Evolutionary conservation across 2,329 filamentous ascomycete genomes (phyloP).

Genomic region (Akanthomyces uredinophilus): DNA sequence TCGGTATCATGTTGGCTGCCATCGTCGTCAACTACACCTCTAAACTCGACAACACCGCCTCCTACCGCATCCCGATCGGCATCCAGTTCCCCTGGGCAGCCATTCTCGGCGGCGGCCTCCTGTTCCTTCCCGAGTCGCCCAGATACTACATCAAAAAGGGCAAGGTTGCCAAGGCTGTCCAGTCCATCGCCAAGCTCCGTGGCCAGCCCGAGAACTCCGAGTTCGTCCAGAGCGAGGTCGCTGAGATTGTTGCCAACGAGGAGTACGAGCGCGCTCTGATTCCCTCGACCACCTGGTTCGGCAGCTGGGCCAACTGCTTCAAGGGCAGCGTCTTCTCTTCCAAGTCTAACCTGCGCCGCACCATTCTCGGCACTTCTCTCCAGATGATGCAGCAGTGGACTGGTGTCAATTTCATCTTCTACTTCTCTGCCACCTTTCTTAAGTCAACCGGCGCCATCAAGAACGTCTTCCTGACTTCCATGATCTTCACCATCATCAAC

Average conservation of each 20-base stretch:
- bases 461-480: constrained; percentile 76
- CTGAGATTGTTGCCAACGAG: constrained; percentile 85
- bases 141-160: constrained; percentile 81
- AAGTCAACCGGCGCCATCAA: constrained; percentile 67
- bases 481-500: constrained; percentile 86
- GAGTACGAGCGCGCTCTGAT: constrained; percentile 73
- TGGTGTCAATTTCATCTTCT: constrained; percentile 91
- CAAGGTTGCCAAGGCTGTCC: constrained; percentile 58
- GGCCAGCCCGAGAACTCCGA: constrained; percentile 68
- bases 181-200: constrained; percentile 61
- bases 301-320: constrained; percentile 66
- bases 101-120: constrained; percentile 65
- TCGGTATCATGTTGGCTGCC: constrained; percentile 70
- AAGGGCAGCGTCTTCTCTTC: constrained; percentile 56
- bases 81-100: constrained; percentile 78
- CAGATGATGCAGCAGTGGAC: constrained; percentile 83
- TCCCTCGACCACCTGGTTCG: constrained; percentile 59
- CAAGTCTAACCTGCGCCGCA: constrained; percentile 65
- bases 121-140: constrained; percentile 78
- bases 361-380: constrained; percentile 65
- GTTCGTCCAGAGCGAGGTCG: constrained; percentile 72
- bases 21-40: constrained; percentile 70
- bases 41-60: constrained; percentile 54
- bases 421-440: constrained; percentile 82
- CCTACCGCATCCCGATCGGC: constrained; percentile 75